phyloP scores from a whole-genome alignment of 1,284 basidiomycete genomes.

The Naganishia albida region DNA sequence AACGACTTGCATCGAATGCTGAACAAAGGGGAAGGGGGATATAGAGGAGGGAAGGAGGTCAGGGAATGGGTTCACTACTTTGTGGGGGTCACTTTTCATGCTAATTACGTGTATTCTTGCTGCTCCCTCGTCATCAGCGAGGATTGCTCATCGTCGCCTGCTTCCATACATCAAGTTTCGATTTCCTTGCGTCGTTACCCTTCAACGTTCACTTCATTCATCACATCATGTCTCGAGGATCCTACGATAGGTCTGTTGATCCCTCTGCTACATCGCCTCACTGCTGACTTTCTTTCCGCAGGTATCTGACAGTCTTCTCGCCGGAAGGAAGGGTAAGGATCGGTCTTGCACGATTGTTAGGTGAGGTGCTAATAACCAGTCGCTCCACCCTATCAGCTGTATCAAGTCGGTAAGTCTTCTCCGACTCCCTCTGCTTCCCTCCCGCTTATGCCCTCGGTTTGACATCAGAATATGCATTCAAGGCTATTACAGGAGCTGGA shows the following conservation, averaged over 20 bases:
- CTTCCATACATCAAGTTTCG: neutral
- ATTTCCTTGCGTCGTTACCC: neutral
- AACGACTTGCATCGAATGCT: too few species aligned
- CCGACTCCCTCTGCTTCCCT: neutral
- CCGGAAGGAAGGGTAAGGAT: constrained; percentile 55
- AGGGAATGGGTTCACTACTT: too few species aligned
- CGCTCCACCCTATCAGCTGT: constrained; percentile 54
- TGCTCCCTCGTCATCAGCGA: constrained; percentile 26
- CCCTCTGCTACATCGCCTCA: neutral
- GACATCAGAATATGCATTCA: constrained; percentile 92
- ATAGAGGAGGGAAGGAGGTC: too few species aligned
- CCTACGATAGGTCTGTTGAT: constrained; percentile 8
- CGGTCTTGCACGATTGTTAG: neutral
- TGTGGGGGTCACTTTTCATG: neutral
- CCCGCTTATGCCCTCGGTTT: constrained; percentile 28
- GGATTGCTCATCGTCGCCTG: constrained; percentile 17
- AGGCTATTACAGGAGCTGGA: constrained; percentile 94
- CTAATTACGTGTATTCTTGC: neutral
- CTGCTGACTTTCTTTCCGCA: constrained; percentile 29
- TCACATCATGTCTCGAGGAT: constrained; percentile 18
- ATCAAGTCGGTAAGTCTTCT: constrained; percentile 83
- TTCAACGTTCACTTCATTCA: neutral
- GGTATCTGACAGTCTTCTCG: constrained; percentile 57
- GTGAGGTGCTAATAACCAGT: neutral
- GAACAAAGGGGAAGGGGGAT: too few species aligned